Conservation (phyloP, 495 filamentous ascomycete genomes). For the Ascobolus immersus region DNA sequence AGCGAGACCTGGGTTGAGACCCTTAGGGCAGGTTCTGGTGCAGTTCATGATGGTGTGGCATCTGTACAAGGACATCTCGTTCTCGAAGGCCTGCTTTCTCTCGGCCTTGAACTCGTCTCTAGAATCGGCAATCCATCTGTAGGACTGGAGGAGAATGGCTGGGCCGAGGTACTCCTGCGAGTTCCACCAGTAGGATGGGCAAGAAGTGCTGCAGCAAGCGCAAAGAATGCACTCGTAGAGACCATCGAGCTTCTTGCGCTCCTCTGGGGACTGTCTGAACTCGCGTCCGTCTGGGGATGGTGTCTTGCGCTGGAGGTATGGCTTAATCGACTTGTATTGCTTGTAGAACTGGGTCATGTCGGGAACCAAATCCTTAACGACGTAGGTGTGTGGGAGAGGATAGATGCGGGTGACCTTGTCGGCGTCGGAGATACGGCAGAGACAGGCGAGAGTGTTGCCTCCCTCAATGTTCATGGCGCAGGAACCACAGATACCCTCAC, state of each 20-base stretch:
- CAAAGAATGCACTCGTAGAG: conserved; percentile 99
- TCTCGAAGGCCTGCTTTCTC: conserved; percentile 76
- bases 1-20: conserved; percentile 75
- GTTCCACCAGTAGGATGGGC: conserved; percentile 99
- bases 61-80: conserved; percentile 93
- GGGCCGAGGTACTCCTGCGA: conserved; percentile 91
- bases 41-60: conserved; percentile 99
- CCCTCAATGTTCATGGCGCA: conserved; percentile 99
- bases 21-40: conserved; percentile 90
- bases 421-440: conserved; percentile 82
- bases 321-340: conserved; percentile 99
- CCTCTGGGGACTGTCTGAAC: conserved; percentile 62
- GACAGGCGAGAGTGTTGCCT: conserved; percentile 82
- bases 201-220: conserved; percentile 95
- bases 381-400: conserved; percentile 92
- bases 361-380: conserved; percentile 95
- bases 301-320: conserved; percentile 75
- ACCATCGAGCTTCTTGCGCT: conserved; percentile 89
- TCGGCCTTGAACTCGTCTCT: conserved; percentile 68
- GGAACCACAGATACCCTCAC: conserved; percentile 93
- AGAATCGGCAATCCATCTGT: conserved; percentile 83
- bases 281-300: conserved; percentile 59
- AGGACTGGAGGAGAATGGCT: conserved; percentile 83
- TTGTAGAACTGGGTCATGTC: conserved; percentile 98
- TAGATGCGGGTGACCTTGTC: conserved; percentile 76